Conservation (phyloP, 2,329 filamentous ascomycete species). For the Alternaria sp. region DNA sequence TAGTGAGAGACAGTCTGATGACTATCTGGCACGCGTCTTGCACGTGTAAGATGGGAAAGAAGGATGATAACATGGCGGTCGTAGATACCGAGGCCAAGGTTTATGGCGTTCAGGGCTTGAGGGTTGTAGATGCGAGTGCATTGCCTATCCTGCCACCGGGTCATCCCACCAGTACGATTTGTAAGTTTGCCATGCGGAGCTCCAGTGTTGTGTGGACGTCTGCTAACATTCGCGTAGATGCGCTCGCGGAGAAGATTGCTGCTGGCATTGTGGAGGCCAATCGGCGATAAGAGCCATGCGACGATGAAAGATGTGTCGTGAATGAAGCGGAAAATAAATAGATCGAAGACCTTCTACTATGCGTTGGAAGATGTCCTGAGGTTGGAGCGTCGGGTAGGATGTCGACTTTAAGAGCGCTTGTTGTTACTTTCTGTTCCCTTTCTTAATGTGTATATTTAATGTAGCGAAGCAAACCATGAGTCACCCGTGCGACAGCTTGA, state of each 20-base stretch:
- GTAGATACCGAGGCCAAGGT: constrained; percentile 42
- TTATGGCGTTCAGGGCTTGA: constrained; percentile 18
- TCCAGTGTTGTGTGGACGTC: not conserved
- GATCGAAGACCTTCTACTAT: not conserved
- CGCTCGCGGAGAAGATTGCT: constrained; percentile 1
- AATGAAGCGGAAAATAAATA: not conserved
- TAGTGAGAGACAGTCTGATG: not conserved
- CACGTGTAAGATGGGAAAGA: constrained; percentile 39
- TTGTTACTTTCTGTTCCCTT: not conserved
- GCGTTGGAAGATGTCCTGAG: not conserved
- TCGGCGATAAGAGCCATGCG: not conserved
- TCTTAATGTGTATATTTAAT: not conserved
- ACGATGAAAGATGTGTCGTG: not conserved
- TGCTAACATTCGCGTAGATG: not conserved
- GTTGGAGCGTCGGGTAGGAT: not conserved
- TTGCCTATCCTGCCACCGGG: not conserved
- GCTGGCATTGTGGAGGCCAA: not conserved
- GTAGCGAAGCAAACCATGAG: not conserved
- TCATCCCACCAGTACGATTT: not conserved
- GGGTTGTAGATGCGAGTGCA: constrained; percentile 2
- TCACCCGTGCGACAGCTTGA: not conserved
- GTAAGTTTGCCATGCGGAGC: not conserved
- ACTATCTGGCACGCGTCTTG: constrained; percentile 28
- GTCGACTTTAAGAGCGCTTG: not conserved
- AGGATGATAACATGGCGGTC: constrained; percentile 36